Evolutionary conservation across 495 filamentous ascomycete species (phyloP).

Genomic region (Hypoxylon lenormandii): DNA sequence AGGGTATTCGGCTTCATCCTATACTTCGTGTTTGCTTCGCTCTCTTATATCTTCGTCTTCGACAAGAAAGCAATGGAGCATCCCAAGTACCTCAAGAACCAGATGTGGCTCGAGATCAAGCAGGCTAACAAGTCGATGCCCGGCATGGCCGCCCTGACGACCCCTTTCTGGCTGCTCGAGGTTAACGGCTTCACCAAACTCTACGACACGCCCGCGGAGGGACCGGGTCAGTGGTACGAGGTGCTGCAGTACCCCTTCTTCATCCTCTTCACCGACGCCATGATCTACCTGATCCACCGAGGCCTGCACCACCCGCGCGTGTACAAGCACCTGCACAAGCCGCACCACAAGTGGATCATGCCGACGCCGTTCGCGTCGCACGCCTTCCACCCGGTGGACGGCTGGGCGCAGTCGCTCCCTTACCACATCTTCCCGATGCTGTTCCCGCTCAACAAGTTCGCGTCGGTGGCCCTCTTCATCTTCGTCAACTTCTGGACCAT

Average conservation of each 20-base stretch:
- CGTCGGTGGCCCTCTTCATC: constrained; percentile 84
- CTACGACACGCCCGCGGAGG: constrained; percentile 79
- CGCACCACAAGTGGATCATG: constrained; percentile 99
- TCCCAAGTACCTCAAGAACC: constrained; percentile 95
- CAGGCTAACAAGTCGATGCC: constrained; percentile 82
- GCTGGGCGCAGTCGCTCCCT: constrained; percentile 89
- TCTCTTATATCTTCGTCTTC: constrained; percentile 93
- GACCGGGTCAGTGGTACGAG: constrained; percentile 81
- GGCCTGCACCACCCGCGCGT: constrained; percentile 83
- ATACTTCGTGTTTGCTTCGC: constrained; percentile 84
- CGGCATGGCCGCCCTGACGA: constrained; percentile 83
- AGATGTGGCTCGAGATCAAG: constrained; percentile 84
- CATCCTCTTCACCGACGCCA: constrained; percentile 89
- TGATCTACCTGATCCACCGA: constrained; percentile 96
- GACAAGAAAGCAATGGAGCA: constrained; percentile 90
- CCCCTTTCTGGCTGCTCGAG: constrained; percentile 84
- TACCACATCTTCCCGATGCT: constrained; percentile 95
- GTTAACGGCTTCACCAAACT: constrained; percentile 87
- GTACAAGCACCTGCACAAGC: constrained; percentile 93
- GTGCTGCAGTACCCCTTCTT: constrained; percentile 90
- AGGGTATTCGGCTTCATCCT: constrained; percentile 86
- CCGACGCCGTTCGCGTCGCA: constrained; percentile 91
- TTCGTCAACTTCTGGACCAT: constrained; percentile 99
- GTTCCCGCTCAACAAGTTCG: constrained; percentile 91
- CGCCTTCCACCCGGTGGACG: constrained; percentile 95